Percentiles rank a stretch among this genome's conserved stretches.
phyloP scores from a whole-genome alignment of 768 basidiomycete genomes.

The Candolleomyces efflorescens region DNA sequence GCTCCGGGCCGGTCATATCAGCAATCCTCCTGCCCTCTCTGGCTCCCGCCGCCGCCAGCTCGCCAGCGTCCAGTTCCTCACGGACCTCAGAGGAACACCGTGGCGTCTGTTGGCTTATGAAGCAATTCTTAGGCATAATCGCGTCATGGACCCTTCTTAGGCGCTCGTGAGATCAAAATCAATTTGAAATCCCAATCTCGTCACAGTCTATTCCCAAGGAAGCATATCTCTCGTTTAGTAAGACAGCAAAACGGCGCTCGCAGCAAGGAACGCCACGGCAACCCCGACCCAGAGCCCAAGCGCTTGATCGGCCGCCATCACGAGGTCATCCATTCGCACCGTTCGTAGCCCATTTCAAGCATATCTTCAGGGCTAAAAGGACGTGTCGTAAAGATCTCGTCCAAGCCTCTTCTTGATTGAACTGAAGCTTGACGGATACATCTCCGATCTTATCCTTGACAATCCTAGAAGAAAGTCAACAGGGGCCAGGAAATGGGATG shows the following conservation, averaged over 20 bases:
- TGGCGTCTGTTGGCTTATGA: background rate
- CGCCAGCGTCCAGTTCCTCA: too few relatives aligned
- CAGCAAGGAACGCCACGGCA: background rate
- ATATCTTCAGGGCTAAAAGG: slow-evolving; percentile 81
- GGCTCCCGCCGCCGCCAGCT: background rate
- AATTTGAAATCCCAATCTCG: background rate
- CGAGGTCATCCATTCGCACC: slow-evolving; percentile 56
- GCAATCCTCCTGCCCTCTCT: background rate
- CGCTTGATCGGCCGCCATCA: slow-evolving; percentile 3
- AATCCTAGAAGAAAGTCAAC: slow-evolving; percentile 49
- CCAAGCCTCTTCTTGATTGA: slow-evolving; percentile 95
- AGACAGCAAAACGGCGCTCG: background rate
- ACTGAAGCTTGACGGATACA: slow-evolving; percentile 89
- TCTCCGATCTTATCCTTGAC: slow-evolving; percentile 95
- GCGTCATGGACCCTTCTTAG: slow-evolving; percentile 17
- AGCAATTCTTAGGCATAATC: slow-evolving; percentile 12
- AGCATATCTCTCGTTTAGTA: background rate
- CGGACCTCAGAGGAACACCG: too few relatives aligned
- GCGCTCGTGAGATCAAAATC: slow-evolving; percentile 2
- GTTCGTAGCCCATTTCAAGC: slow-evolving; percentile 83
- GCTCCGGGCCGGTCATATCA: slow-evolving; percentile 3
- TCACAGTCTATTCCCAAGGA: background rate
- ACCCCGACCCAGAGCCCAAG: background rate
- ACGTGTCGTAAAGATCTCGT: slow-evolving; percentile 91
- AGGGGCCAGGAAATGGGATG: slow-evolving; percentile 3